Evolutionary conservation across 192 early-diverging fungal genomes (phyloP).

Genomic region (Dispira simplex): DNA sequence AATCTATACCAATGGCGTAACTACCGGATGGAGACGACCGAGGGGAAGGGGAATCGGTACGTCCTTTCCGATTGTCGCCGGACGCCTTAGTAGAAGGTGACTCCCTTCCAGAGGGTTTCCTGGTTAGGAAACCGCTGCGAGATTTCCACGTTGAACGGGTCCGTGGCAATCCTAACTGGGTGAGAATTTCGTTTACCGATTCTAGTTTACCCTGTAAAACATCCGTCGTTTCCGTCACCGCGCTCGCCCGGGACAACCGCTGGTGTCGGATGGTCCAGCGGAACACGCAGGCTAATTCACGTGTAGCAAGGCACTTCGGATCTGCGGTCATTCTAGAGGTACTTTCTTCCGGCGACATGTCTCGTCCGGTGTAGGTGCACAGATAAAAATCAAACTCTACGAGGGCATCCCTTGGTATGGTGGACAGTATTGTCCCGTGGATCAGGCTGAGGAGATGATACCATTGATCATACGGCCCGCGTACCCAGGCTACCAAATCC

Average conservation of each 20-base stretch:
- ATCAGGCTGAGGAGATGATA: neutral
- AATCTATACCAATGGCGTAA: too few relatives aligned
- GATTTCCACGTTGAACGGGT: too few relatives aligned
- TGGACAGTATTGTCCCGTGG: neutral
- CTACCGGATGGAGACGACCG: too few relatives aligned
- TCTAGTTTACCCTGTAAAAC: neutral
- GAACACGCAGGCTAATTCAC: neutral
- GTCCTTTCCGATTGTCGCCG: too few relatives aligned
- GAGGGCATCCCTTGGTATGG: neutral
- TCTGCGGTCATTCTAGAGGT: neutral
- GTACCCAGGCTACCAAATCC: neutral
- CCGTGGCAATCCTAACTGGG: too few relatives aligned
- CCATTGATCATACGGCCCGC: neutral
- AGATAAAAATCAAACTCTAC: neutral
- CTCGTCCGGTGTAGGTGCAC: neutral
- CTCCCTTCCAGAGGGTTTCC: too few relatives aligned
- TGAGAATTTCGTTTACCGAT: too few relatives aligned
- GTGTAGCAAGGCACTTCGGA: neutral
- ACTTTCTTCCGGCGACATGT: neutral
- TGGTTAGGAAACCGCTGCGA: too few relatives aligned
- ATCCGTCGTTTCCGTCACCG: neutral
- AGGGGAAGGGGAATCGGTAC: too few relatives aligned
- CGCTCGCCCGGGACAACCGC: neutral
- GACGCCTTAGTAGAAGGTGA: too few relatives aligned
- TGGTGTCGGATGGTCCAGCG: neutral